phyloP scores from a whole-genome alignment of 495 filamentous ascomycete species.

The Massariosphaeria phaeospora region DNA sequence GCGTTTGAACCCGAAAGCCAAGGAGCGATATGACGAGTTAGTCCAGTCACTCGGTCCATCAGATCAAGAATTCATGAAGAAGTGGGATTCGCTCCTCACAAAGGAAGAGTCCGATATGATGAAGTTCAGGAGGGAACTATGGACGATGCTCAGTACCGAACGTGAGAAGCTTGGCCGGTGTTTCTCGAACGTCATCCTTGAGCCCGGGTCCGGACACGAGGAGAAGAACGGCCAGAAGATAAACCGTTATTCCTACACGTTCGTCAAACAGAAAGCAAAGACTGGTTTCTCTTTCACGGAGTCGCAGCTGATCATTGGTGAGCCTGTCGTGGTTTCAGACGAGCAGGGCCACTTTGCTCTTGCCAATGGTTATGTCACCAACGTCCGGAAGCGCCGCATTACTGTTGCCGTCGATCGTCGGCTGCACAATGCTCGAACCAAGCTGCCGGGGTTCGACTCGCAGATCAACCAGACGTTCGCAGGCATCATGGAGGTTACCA shows the following conservation, averaged over 20 bases:
- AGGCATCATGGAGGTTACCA: slow-evolving; percentile 86
- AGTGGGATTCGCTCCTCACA: slow-evolving; percentile 89
- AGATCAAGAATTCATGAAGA: slow-evolving; percentile 79
- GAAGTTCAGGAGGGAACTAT: slow-evolving; percentile 79
- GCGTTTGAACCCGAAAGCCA: slow-evolving; percentile 58
- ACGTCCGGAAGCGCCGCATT: slow-evolving; percentile 66
- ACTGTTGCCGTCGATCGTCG: slow-evolving; percentile 83
- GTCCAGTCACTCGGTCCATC: slow-evolving; percentile 66
- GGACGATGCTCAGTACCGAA: slow-evolving; percentile 88
- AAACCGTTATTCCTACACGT: slow-evolving; percentile 81
- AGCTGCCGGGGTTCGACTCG: slow-evolving; percentile 66
- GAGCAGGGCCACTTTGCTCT: slow-evolving; percentile 92
- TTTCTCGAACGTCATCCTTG: slow-evolving; percentile 68
- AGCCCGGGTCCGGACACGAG: slow-evolving; percentile 67
- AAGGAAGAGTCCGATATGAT: slow-evolving; percentile 88
- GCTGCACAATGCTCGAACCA: slow-evolving; percentile 79
- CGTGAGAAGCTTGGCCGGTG: slow-evolving; percentile 80
- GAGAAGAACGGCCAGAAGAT: slow-evolving; percentile 67
- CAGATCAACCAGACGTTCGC: slow-evolving; percentile 75
- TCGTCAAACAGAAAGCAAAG: slow-evolving; percentile 59
- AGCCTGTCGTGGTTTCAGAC: slow-evolving; percentile 94
- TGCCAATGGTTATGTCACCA: slow-evolving; percentile 80
- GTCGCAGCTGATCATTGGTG: slow-evolving; percentile 81
- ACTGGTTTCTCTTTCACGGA: slow-evolving; percentile 75
- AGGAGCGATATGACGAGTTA: slow-evolving; percentile 67